A percentile compares a stretch with the other conserved stretches of the same genome.
phyloP scores from a whole-genome alignment of 805 yeast genomes.

The Starmera dryadoides region DNA sequence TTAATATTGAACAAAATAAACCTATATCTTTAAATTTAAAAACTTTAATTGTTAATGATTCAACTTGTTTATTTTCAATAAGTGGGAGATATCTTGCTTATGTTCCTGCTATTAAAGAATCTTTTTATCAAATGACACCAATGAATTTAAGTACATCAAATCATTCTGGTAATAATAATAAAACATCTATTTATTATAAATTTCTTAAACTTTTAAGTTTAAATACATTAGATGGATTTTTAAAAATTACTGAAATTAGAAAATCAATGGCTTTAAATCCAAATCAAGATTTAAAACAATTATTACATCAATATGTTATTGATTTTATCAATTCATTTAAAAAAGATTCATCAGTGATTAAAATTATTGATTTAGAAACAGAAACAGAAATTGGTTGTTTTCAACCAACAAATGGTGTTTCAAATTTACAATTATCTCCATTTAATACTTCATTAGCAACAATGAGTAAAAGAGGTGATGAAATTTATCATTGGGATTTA shows the following conservation, averaged over 20 bases:
- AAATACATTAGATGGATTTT: constrained; percentile 44
- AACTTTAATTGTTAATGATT: constrained; percentile 22
- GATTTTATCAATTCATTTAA: constrained; percentile 4
- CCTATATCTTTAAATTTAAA: constrained; percentile 13
- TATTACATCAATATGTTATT: constrained; percentile 4
- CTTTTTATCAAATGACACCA: background rate
- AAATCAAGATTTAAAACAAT: constrained; percentile 6
- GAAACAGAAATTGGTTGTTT: constrained; percentile 34
- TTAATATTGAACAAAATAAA: constrained; percentile 11
- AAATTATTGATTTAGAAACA: constrained; percentile 39
- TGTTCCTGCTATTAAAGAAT: constrained; percentile 23
- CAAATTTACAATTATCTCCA: constrained; percentile 53
- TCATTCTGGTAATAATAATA: background rate
- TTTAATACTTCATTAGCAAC: constrained; percentile 51
- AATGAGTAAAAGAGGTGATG: constrained; percentile 52
- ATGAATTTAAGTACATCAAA: background rate
- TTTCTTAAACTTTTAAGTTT: constrained; percentile 41
- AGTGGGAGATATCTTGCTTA: constrained; percentile 30
- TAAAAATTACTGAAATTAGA: constrained; percentile 36
- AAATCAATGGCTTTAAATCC: constrained; percentile 7
- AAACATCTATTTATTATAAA: constrained; percentile 13
- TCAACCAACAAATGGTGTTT: constrained; percentile 56
- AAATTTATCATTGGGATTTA: constrained; percentile 57
- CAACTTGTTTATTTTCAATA: constrained; percentile 34
- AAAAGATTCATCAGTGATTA: constrained; percentile 25